Evolutionary conservation across 73 alveolate genomes (phyloP).

Genomic region (Breviolum minutum): DNA sequence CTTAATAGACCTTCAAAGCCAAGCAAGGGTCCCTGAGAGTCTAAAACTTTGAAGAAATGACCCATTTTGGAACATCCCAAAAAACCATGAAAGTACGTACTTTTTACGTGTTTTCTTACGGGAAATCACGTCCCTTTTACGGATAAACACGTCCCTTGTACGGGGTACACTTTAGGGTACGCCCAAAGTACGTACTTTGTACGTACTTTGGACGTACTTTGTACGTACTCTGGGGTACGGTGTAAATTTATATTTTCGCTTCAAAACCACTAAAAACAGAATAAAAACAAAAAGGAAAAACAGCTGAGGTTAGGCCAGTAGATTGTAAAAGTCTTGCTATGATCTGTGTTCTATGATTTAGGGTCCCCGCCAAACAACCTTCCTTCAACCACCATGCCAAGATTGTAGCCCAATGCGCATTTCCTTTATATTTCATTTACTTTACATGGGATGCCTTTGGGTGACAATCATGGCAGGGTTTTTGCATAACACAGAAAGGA

Average conservation of each 20-base stretch:
- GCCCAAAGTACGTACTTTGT: constrained; percentile 6
- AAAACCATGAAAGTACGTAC: constrained; percentile 21
- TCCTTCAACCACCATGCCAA: not conserved
- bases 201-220: constrained; percentile 16
- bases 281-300: not conserved
- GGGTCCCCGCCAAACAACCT: not conserved
- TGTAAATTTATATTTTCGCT: too few relatives aligned
- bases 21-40: not conserved
- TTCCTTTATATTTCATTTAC: not conserved
- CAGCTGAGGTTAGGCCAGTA: not conserved
- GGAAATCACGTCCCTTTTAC: constrained; percentile 38
- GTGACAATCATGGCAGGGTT: too few relatives aligned
- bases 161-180: constrained; percentile 70
- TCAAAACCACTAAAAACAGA: not conserved
- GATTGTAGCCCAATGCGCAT: not conserved
- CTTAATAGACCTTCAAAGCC: not conserved
- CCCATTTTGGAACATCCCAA: not conserved
- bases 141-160: constrained; percentile 14
- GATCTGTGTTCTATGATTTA: not conserved
- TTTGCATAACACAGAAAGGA: too few relatives aligned
- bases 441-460: too few relatives aligned
- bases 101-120: constrained; percentile 27
- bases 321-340: not conserved
- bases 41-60: not conserved
- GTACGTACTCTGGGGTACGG: constrained; percentile 67